Percentiles rank a stretch among this genome's conserved stretches.
phyloP scores from a whole-genome alignment of 1,139 yeast species.

The Nakaseomyces sp. region DNA sequence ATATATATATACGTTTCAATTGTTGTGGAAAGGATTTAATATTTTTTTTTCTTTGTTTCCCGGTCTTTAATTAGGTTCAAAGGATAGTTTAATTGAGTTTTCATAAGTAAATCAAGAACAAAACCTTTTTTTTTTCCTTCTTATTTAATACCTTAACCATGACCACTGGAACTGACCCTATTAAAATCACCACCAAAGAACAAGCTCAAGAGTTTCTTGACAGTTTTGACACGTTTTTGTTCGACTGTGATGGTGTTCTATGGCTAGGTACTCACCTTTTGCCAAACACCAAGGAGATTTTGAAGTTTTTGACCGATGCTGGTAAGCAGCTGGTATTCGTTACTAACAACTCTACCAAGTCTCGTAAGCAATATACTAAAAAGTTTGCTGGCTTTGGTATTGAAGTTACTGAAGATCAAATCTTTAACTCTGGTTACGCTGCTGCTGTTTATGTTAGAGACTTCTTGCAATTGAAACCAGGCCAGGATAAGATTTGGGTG shows the following conservation, averaged over 20 bases:
- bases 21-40: too few relatives aligned
- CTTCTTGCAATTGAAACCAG: conserved; percentile 57
- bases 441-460: conserved; percentile 78
- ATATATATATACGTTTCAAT: too few relatives aligned
- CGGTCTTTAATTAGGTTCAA: too few relatives aligned
- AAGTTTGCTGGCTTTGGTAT: conserved; percentile 76
- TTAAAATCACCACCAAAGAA: conserved; percentile 39
- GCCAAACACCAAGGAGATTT: conserved; percentile 63
- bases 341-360: conserved; percentile 90
- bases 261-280: conserved; percentile 76
- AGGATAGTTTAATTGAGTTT: too few relatives aligned
- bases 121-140: too few relatives aligned
- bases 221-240: conserved; percentile 69
- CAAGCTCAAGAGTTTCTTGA: conserved; percentile 48
- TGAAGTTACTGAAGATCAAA: conserved; percentile 54
- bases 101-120: too few relatives aligned
- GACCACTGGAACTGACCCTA: conserved; percentile 26
- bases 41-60: too few relatives aligned
- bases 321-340: conserved; percentile 76
- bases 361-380: conserved; percentile 63
- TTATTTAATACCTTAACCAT: too few relatives aligned
- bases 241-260: conserved; percentile 91
- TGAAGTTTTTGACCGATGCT: conserved; percentile 42
- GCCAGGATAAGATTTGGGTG: conserved; percentile 72
- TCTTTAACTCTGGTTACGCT: conserved; percentile 88